Percentiles rank a stretch among this genome's conserved stretches.
Evolutionary conservation across 176 grass and related monocot species (phyloP).

Genomic region (Ensete glaucum): DNA sequence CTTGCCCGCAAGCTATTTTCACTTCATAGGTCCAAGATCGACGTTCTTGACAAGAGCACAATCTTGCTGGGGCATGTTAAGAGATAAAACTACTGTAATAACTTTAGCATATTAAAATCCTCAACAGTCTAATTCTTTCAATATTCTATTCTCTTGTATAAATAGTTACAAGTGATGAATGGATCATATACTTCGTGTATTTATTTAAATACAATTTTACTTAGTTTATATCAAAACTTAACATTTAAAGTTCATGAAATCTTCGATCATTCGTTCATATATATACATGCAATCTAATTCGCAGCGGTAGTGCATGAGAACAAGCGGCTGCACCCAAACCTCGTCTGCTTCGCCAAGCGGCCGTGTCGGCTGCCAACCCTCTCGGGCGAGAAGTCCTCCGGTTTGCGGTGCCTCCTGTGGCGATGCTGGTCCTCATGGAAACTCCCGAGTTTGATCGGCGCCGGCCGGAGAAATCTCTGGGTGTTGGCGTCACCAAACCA

Average conservation of each 20-base stretch:
- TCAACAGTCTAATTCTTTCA: too few species aligned
- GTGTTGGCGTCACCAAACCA: not conserved
- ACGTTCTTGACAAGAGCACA: too few species aligned
- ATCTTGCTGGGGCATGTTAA: too few species aligned
- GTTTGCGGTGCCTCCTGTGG: not conserved
- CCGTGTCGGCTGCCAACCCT: not conserved
- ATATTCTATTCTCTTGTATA: too few species aligned
- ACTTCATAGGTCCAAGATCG: too few species aligned
- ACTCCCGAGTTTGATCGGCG: slow-evolving; percentile 5
- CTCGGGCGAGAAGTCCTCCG: slow-evolving; percentile 3
- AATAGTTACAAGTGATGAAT: too few species aligned
- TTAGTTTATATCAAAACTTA: too few species aligned
- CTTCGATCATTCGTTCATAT: not conserved
- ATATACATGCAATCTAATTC: not conserved
- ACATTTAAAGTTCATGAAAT: not conserved
- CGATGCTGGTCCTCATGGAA: not conserved
- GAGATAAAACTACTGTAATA: too few species aligned
- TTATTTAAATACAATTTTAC: too few species aligned
- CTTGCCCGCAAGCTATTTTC: too few species aligned
- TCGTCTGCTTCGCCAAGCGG: not conserved
- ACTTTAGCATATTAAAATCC: too few species aligned
- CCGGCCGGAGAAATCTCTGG: not conserved
- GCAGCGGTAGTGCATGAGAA: not conserved
- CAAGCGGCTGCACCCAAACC: not conserved
- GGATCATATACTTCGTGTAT: too few species aligned